A percentile compares a stretch with the other conserved stretches of the same genome.
Conservation (phyloP, 2,329 filamentous ascomycete genomes). For the Penicillium sp. region DNA sequence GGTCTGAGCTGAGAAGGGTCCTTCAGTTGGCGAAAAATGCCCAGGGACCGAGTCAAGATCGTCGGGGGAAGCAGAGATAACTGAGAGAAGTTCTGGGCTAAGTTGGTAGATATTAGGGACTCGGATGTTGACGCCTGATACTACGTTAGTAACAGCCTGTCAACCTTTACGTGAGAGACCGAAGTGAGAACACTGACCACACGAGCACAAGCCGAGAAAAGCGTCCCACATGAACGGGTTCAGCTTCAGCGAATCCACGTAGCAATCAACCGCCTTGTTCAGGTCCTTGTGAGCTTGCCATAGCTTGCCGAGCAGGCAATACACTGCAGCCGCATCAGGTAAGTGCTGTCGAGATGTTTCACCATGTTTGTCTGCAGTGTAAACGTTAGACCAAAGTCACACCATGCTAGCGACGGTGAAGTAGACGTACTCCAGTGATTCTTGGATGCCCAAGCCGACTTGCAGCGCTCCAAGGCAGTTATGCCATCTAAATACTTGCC, state of each 20-base stretch:
- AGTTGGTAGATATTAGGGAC: conserved; percentile 85
- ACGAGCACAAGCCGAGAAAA: conserved; percentile 84
- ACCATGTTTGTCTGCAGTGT: conserved; percentile 64
- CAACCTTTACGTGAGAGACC: background rate
- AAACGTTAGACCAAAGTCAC: background rate
- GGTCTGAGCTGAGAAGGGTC: conserved; percentile 39
- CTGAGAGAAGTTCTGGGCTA: conserved; percentile 62
- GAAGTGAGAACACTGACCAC: conserved; percentile 46
- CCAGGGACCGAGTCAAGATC: conserved; percentile 35
- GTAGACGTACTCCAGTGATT: conserved; percentile 70
- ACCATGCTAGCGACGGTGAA: background rate
- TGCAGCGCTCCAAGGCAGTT: conserved; percentile 78
- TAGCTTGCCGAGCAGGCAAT: conserved; percentile 82
- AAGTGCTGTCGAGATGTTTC: conserved; percentile 71
- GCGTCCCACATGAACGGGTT: conserved; percentile 99
- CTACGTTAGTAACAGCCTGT: conserved; percentile 49
- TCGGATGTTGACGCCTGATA: conserved; percentile 74
- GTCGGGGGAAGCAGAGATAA: conserved; percentile 43
- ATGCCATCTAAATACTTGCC: conserved; percentile 81
- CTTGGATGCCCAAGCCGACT: conserved; percentile 71
- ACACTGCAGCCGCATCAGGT: conserved; percentile 82
- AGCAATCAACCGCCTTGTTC: conserved; percentile 80
- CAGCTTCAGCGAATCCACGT: conserved; percentile 81
- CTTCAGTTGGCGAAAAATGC: conserved; percentile 33
- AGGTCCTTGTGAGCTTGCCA: conserved; percentile 78